Base-by-base conservation (phyloP, 352 stramenopile genomes). In the Phytophthora kernoviae region DNA sequence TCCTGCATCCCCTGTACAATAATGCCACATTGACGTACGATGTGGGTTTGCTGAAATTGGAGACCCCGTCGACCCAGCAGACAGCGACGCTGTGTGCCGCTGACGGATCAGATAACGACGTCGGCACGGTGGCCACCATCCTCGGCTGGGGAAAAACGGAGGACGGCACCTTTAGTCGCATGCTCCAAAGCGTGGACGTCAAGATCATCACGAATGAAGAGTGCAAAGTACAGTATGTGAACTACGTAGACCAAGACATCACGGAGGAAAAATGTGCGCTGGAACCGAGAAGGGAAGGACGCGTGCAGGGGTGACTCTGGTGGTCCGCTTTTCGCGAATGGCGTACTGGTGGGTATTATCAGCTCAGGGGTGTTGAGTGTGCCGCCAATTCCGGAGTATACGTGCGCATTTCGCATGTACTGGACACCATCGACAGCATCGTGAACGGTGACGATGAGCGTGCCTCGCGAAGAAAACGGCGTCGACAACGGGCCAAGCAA, bases 241-340 rank as follows among this genome's bases (percentile, higher is more conserved):
- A 70, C 70, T 58, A 62, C 24, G 24, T 30, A 3, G 61, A 63
- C 61, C 65, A 74, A 48, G 71, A 74, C 34, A 87, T 90, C 42
- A 87, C 80, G 8, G 68, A 77, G 9, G 64, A 22, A 91, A 90
- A 79, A 32, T 88, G 4, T 91, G 81, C 27, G 79, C 81, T 0
- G 81, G 81, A 8, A 56, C 74, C 8, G 72, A 73, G 24, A 54
- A 65, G 30, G 71, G 69, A 78, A 86, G 57, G 77, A 84, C 52
- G 70, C 73, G 18, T 91, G 79, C 77, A 84, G 87, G 53, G 79
- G 81, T 43, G 81, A 91, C 62, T 91, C 81, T 11, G 81, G 79
- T 8, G 79, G 81, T 6, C 75, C 81, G 12, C 68, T 91, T 6
- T 79, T 87, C 24, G 65, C 62, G 2, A 81, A 73, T 50, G 54